These are phyloP conservation scores for Penicillium riverlandense DNA, from an alignment of 495 filamentous ascomycete genomes.

Conservation along the genomic window DNA sequence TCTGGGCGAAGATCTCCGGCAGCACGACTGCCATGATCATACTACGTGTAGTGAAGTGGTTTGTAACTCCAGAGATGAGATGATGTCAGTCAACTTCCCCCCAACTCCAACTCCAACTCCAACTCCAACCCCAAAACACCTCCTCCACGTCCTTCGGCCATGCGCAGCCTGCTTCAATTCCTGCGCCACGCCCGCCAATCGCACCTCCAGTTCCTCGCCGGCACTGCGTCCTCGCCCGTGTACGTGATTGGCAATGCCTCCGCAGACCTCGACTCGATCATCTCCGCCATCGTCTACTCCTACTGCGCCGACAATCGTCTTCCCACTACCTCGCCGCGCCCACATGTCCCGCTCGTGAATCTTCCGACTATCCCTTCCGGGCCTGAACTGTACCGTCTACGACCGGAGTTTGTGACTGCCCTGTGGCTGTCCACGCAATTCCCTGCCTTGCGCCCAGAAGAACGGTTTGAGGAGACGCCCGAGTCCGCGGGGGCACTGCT, in stretches of 20 bases:
- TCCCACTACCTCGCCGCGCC: slow-evolving; percentile 34
- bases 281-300: slow-evolving; percentile 74
- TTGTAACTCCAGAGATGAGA: no score
- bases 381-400: slow-evolving; percentile 45
- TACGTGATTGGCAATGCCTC: slow-evolving; percentile 43
- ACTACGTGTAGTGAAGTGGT: no score
- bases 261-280: slow-evolving; percentile 85
- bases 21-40: slow-evolving; percentile 7
- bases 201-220: slow-evolving; percentile 26
- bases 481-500: slow-evolving; percentile 30
- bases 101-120: no score
- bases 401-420: slow-evolving; percentile 64
- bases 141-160: neutral
- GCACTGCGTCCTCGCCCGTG: slow-evolving; percentile 23
- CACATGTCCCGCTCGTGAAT: slow-evolving; percentile 79
- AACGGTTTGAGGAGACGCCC: slow-evolving; percentile 22
- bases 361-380: slow-evolving; percentile 59
- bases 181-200: slow-evolving; percentile 28
- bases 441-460: slow-evolving; percentile 11
- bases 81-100: no score
- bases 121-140: no score
- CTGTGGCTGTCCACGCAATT: slow-evolving; percentile 33
- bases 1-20: slow-evolving; percentile 19
- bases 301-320: slow-evolving; percentile 58
- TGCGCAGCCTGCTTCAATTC: slow-evolving; percentile 31